Conservation (phyloP, 768 basidiomycete genomes). For the Sutorius australiensis region DNA sequence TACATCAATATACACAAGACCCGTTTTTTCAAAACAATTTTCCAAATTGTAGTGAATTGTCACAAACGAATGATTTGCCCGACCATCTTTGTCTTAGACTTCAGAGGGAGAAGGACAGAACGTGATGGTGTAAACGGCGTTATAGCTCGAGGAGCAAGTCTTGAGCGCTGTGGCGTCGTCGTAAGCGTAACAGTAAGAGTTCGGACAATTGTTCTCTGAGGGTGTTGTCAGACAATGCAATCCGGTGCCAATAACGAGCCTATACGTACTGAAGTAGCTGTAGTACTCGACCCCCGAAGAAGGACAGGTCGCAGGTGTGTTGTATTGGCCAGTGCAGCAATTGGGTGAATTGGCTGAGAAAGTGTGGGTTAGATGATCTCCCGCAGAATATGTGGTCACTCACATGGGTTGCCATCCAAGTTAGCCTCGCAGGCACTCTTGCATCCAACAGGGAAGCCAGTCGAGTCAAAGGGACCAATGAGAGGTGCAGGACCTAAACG, state of each 20-base stretch:
- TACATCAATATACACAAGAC: not conserved
- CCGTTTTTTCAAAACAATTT: not conserved
- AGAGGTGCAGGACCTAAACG: slow-evolving; percentile 46
- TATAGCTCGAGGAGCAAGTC: slow-evolving; percentile 36
- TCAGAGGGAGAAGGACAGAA: slow-evolving; percentile 38
- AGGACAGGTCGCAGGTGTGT: slow-evolving; percentile 55
- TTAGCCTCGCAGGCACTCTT: slow-evolving; percentile 51
- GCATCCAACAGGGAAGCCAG: slow-evolving; percentile 58
- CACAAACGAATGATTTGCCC: not conserved
- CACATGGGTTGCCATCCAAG: slow-evolving; percentile 33
- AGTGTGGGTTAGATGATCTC: not conserved
- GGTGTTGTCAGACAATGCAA: not conserved
- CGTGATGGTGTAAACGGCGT: slow-evolving; percentile 43
- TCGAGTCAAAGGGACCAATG: slow-evolving; percentile 49
- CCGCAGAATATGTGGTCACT: not conserved
- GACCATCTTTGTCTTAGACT: not conserved
- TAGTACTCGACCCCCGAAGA: slow-evolving; percentile 40
- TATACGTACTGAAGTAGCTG: slow-evolving; percentile 43
- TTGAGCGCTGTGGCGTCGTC: slow-evolving; percentile 49
- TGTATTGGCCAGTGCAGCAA: slow-evolving; percentile 58
- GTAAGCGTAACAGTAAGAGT: slow-evolving; percentile 50
- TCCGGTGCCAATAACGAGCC: not conserved
- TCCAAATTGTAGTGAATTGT: not conserved
- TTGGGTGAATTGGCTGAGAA: slow-evolving; percentile 51
- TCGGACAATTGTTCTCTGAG: slow-evolving; percentile 41